A percentile compares a stretch with the other conserved stretches of the same genome.
These are phyloP conservation scores for Dalbergia cochinchinensis DNA, from an alignment of 306 rosid species.

Conservation along the genomic window DNA sequence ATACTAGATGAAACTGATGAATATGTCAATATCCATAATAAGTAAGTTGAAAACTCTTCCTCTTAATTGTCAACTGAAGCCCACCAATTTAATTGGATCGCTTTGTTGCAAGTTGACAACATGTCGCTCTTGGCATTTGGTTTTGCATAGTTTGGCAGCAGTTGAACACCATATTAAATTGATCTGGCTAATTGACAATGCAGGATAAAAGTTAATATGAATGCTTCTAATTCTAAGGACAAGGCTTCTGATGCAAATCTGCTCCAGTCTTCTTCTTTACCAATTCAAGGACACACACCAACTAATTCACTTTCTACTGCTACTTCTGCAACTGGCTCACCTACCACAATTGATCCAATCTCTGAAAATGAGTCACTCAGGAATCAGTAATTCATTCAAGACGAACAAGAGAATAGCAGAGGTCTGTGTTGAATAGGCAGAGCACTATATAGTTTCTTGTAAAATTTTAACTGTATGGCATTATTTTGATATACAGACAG, in stretches of 20 bases:
- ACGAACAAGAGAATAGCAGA: slow-evolving; percentile 31
- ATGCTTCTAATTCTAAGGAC: slow-evolving; percentile 75
- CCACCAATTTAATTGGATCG: slow-evolving; percentile 18
- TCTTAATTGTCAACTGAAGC: slow-evolving; percentile 31
- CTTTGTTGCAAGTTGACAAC: slow-evolving; percentile 1
- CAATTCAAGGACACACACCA: slow-evolving; percentile 50
- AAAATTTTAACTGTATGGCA: slow-evolving; percentile 32
- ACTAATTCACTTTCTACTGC: slow-evolving; percentile 51
- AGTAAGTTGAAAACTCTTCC: slow-evolving; percentile 59
- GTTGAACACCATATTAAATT: slow-evolving; percentile 19
- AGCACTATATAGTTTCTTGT: slow-evolving; percentile 35
- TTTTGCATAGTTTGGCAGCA: slow-evolving; percentile 20
- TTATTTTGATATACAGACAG: slow-evolving; percentile 45
- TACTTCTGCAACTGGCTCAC: slow-evolving; percentile 51
- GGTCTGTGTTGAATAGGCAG: slow-evolving; percentile 46
- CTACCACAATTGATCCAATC: slow-evolving; percentile 48
- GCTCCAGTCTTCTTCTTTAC: slow-evolving; percentile 50
- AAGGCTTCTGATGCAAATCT: slow-evolving; percentile 48
- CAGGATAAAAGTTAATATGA: slow-evolving; percentile 97
- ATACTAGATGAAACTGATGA: slow-evolving; percentile 99
- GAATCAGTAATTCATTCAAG: slow-evolving; percentile 43
- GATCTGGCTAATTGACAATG: slow-evolving; percentile 44
- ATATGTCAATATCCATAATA: slow-evolving; percentile 94
- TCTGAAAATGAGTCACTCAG: slow-evolving; percentile 52
- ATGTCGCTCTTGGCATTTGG: slow-evolving; percentile 19